Evolutionary conservation across 371 early-diverging fungal species (phyloP), one percentile per base, ranked within the genome.

Genomic region (Mortierella sp.): DNA sequence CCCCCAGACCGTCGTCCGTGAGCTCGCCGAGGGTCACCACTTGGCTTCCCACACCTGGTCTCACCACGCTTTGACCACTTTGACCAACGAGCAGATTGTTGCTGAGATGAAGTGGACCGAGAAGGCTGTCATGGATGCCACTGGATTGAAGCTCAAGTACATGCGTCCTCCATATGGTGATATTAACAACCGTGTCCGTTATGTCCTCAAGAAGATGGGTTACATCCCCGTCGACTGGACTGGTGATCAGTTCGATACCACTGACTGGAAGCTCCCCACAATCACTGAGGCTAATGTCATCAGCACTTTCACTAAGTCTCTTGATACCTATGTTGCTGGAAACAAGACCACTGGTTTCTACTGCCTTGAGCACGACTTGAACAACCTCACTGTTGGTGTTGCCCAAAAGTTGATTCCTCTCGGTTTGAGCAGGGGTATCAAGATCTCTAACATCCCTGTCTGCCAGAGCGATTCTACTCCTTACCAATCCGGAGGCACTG

Each of bases 61-160:
- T 22, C 93, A 94, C 62, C 81, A 75, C 11, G 84, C 84, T 30
- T 68, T 93, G 83, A 91, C 93, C n/a, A 84, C 90, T 0, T 73
- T 87, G 58, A 83, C 90, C 18, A 91, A 86, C 55, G 92, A 91
- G 62, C 87, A 89, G 71, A 86, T 94, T 35, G 86, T 92, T 52
- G 91, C 91, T 54, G 93, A 94, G 76, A 74, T 93, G 24, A 89
- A 88, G 70, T 92, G 89, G 89, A 91, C 87, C 9, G 91, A 88
- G 70, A 68, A 79, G 43, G 88, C 88, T 58, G 90, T 94, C 71
- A 81, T 90, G 66, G 87, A 90, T 51, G 85, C 87, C 37, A 90
- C 87, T 51, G 93, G 93, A 18, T 51, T 75, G 24, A 73, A 72
- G 11, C 86, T 86, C 26, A 77, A 83, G 63, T 86, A 86, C 78